Evolutionary conservation across 495 filamentous ascomycete genomes (phyloP).

Genomic region (Aspergillus avenaceus): DNA sequence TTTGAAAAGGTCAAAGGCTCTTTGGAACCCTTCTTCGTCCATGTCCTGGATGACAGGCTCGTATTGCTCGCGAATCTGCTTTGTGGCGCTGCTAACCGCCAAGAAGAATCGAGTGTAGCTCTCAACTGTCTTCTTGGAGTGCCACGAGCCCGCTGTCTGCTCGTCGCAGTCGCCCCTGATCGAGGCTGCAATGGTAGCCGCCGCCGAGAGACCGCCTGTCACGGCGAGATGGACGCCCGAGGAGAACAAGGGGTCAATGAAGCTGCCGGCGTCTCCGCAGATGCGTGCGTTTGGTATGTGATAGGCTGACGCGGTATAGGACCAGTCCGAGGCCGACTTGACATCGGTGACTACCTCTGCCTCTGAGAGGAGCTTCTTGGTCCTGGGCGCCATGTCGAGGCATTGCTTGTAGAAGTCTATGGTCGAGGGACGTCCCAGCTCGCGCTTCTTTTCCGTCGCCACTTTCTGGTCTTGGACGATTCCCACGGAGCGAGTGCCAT

Average conservation of each 20-base stretch:
- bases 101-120: constrained; percentile 50
- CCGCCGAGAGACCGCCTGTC: constrained; percentile 41
- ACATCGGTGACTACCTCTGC: constrained; percentile 29
- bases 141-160: constrained; percentile 38
- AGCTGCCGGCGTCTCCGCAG: constrained; percentile 38
- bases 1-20: constrained; percentile 39
- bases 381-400: constrained; percentile 25
- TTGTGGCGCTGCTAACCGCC: constrained; percentile 37
- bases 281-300: constrained; percentile 31
- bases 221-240: constrained; percentile 49
- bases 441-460: constrained; percentile 23
- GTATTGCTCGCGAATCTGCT: constrained; percentile 40
- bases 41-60: constrained; percentile 28
- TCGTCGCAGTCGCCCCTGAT: constrained; percentile 35
- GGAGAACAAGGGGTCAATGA: constrained; percentile 43
- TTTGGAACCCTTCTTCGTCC: constrained; percentile 42
- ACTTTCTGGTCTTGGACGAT: constrained; percentile 31
- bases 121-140: constrained; percentile 39
- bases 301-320: constrained; percentile 40
- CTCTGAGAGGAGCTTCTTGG: constrained; percentile 20
- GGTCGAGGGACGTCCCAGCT: constrained; percentile 12
- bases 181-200: constrained; percentile 28
- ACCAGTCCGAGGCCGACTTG: constrained; percentile 40
- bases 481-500: constrained; percentile 38
- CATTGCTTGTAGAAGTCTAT: constrained; percentile 37